phyloP scores from a whole-genome alignment of 108 stramenopile species.

The Cyclotella kingstonii region DNA sequence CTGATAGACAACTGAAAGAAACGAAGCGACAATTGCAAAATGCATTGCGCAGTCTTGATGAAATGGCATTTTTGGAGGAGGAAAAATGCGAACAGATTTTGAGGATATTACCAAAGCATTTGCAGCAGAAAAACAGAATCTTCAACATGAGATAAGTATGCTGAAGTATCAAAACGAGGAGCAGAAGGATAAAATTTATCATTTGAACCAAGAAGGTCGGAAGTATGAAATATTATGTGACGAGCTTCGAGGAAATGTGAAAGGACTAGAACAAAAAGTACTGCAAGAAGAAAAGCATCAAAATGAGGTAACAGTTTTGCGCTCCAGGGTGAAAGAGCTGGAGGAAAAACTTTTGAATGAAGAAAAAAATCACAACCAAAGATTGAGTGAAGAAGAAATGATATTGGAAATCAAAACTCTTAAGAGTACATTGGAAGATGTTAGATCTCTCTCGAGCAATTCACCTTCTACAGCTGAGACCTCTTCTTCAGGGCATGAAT shows the following conservation, averaged over 20 bases:
- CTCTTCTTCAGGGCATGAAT: neutral
- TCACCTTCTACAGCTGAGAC: neutral
- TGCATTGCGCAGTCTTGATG: conserved; percentile 34
- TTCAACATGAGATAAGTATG: conserved; percentile 15
- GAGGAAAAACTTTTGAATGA: neutral
- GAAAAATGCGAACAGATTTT: conserved; percentile 25
- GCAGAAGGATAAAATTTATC: conserved; percentile 10
- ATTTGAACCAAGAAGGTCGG: conserved; percentile 15
- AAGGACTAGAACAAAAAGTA: conserved; percentile 12
- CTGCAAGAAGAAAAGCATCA: neutral
- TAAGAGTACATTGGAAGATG: conserved; percentile 8
- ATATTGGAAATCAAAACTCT: conserved; percentile 10
- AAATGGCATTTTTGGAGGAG: conserved; percentile 36
- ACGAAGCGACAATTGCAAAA: conserved; percentile 26
- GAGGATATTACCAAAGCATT: conserved; percentile 23
- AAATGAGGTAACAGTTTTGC: too few species aligned
- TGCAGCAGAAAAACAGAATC: conserved; percentile 24
- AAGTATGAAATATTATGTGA: conserved; percentile 11
- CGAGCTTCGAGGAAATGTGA: conserved; percentile 5
- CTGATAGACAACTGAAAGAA: conserved; percentile 28
- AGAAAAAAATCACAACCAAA: neutral
- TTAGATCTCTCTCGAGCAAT: neutral
- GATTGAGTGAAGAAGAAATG: conserved; percentile 10
- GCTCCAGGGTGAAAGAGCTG: neutral
- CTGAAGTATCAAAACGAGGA: conserved; percentile 11